A percentile compares a stretch with the other conserved stretches of the same genome.
Conservation (phyloP, 768 basidiomycete genomes). For the Boletus huronensis region DNA sequence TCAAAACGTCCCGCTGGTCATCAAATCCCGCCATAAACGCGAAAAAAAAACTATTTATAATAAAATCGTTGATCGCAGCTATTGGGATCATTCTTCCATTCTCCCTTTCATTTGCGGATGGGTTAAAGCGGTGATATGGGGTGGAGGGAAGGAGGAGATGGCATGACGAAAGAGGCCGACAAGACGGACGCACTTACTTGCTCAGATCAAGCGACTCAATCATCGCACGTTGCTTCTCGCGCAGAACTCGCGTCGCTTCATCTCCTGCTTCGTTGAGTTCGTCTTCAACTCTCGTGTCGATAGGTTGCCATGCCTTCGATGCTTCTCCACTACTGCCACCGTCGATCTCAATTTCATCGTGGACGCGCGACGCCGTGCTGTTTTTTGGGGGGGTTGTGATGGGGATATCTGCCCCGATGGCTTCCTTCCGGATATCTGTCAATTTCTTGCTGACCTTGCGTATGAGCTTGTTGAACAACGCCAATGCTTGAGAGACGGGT, state of each 20-base stretch:
- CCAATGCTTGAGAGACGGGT: conserved; percentile 83
- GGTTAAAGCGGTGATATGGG: conserved; percentile 6
- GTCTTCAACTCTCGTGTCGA: conserved; percentile 49
- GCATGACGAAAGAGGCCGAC: background rate
- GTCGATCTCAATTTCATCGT: conserved; percentile 10
- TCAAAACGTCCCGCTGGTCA: background rate
- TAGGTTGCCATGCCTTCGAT: conserved; percentile 39
- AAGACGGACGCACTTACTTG: conserved; percentile 57
- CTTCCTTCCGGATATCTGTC: conserved; percentile 74
- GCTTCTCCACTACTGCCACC: conserved; percentile 4
- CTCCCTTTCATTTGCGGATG: background rate
- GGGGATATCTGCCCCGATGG: conserved; percentile 63
- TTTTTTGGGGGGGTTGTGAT: conserved; percentile 33
- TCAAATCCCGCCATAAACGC: background rate
- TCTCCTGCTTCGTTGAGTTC: conserved; percentile 79
- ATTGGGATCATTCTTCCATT: background rate
- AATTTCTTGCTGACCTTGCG: conserved; percentile 78
- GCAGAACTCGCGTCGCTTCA: conserved; percentile 49
- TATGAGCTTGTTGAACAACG: conserved; percentile 87
- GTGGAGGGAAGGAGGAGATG: background rate
- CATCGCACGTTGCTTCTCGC: conserved; percentile 80
- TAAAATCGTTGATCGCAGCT: background rate
- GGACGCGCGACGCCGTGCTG: conserved; percentile 14
- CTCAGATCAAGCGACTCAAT: conserved; percentile 83
- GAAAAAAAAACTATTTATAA: background rate